These are phyloP conservation scores for Capsicum rhomboideum DNA, from an alignment of 257 asterid species.

Conservation along the genomic window DNA sequence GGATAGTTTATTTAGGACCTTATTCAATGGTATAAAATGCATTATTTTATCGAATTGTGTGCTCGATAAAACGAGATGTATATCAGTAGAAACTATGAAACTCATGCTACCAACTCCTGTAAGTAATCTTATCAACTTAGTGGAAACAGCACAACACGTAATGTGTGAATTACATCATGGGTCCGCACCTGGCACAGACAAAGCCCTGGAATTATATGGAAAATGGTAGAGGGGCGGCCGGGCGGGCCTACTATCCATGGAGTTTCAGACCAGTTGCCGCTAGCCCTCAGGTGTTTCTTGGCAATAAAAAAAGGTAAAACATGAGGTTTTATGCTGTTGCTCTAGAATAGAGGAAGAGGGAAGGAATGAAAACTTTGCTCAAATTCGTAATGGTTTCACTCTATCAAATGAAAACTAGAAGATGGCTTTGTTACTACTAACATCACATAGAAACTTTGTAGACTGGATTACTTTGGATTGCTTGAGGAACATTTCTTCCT, in stretches of 20 bases:
- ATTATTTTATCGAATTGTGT: too few species aligned
- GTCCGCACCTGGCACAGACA: not conserved
- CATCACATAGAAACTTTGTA: not conserved
- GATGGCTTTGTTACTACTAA: not conserved
- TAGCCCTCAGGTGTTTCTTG: not conserved
- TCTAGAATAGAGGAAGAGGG: not conserved
- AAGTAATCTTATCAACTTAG: not conserved
- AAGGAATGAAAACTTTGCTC: not conserved
- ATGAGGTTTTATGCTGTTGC: not conserved
- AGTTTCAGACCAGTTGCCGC: not conserved
- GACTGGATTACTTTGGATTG: not conserved
- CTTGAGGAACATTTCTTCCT: not conserved
- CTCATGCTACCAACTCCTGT: not conserved
- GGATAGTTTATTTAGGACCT: too few species aligned
- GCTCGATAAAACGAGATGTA: too few species aligned
- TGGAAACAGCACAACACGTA: not conserved
- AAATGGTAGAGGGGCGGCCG: not conserved
- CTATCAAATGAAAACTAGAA: not conserved
- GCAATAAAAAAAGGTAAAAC: not conserved
- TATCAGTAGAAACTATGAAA: too few species aligned
- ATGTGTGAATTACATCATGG: not conserved
- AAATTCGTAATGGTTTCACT: not conserved
- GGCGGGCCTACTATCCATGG: not conserved
- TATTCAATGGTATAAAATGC: too few species aligned
- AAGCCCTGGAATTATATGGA: not conserved